Evolutionary conservation across 106 monocot species (phyloP), one percentile per base, ranked within the genome.

Genomic region (Dioscorea zingiberensis): DNA sequence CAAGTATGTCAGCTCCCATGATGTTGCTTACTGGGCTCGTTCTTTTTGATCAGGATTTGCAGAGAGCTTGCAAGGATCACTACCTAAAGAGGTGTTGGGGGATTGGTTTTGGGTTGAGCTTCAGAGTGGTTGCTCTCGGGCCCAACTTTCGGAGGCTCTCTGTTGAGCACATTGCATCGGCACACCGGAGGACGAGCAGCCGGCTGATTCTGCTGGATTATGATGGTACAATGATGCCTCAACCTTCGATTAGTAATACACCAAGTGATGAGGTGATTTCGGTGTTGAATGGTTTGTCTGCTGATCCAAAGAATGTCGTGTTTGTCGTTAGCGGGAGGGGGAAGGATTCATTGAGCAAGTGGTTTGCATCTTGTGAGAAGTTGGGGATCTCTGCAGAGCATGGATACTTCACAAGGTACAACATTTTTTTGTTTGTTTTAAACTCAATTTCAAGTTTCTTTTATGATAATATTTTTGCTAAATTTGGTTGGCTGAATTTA

Each of bases 321-420:
- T 95, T 91, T 69, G 73, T 95, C 26, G 91, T 95, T 9, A 95
- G 87, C 54, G 94, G 94, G 0, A 76, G 94, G 58, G 91, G 85
- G 49, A 95, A 83, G 78, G 91, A 88, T 29, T 80, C 85, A 9
- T 65, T 95, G 73, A 76, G 87, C 59, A 74, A 63, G 27, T 95
- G 94, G 94, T 95, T 95, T 55, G 67, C 54, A 1, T 72, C 87
- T 48, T 85, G 84, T 65, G 73, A 78, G 62, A 87, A 81, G 60
- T 47, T 95, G 60, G 94, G 91, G 21, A 91, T 95, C 27, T 79
- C 94, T 22, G 91, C 94, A 0, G 94, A 95, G 80, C 94, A 95
- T 78, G 94, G 94, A 5, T 95, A 78, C 68, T 91, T 88, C 68
- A 88, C 82, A 15, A 67, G 78, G 78, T 78, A 72, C 28, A 7